Evolutionary conservation across 371 early-diverging fungal genomes (phyloP), one percentile per base, ranked within the genome.

Genomic region (Coemansia sp.): DNA sequence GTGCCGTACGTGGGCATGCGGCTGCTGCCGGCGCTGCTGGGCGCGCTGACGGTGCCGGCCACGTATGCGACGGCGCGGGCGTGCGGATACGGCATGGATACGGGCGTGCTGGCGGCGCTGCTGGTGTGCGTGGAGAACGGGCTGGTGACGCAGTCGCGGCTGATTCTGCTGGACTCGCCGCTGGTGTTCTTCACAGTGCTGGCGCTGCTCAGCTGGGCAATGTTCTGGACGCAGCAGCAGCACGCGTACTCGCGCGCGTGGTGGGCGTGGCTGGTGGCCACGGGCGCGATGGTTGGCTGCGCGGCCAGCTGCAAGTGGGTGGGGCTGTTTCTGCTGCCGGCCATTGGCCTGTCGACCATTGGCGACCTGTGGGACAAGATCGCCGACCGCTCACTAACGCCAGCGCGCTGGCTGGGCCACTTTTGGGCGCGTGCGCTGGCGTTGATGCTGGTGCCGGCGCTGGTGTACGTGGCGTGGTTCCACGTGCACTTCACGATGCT

Each of bases 1-100:
- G 93, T 94, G 0, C 95, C 95, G 3, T 97, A 91, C 69, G 84
- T 89, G 10, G 83, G 84, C 2, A 94, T 97, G 93, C 86, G 97
- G 18, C 54, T 87, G 31, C 29, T 92, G 12, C 86, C 92, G 29
- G 93, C 88, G 0, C 48, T 90, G 0, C 66, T 94, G 56, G 95
- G 95, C 1, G 80, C 84, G 0, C 58, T 91, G 3, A 79, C 92
- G 3, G 84, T 90, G 5, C 94, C 95, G 3, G 83, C 90, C 54
- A 81, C 90, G 31, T 95, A 88, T 75, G 76, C 88, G 34, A 92
- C 94, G 0, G 74, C 89, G 60, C 79, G 89, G 46, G 88, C 87
- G 55, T 81, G 88, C 48, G 91, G 93, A 10, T 85, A 86, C 64
- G 86, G 87, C 4, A 63, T 79, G 32, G 77, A 84, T 47, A 84